Evolutionary conservation across 208 protist genomes (phyloP), one percentile per base, ranked within the genome.

Genomic region (Crithidia brevicula): DNA sequence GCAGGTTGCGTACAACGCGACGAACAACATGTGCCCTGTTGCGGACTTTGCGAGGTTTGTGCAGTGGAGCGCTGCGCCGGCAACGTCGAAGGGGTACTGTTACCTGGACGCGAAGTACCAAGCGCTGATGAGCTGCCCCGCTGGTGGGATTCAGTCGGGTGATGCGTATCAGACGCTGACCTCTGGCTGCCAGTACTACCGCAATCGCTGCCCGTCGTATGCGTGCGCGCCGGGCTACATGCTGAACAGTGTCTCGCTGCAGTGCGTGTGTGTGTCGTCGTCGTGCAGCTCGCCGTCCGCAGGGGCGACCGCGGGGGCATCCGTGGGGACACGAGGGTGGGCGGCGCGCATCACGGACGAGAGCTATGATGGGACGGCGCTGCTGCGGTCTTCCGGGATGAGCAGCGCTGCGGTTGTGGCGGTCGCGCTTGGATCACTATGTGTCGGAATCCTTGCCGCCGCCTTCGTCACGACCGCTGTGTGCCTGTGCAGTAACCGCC

Each of bases 31-130:
- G 22, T 88, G 85, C 67, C 67, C 79, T 4, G 64, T 81, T 43
- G 58, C 50, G 33, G 85, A 91, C 67, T 91, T 91, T 38, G 22
- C 40, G 47, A 62, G 76, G 8, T 74, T 78, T 30, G 61, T 82
- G 52, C 59, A 79, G 50, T 73, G 67, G 58, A 78, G 67, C 23
- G 66, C 56, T 47, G 59, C 56, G 40, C 76, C 79, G 28, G 63
- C 43, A 49, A 66, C 60, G 66, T 68, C 72, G 30, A 58, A 45
- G 42, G 79, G 82, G n/a, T 57, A 63, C 36, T 91, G 82, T 66
- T 81, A 86, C 60, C 67, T 91, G 18, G 74, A 85, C 53, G 71
- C 75, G 46, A 58, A 53, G 52, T 67, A 66, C 50, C 28, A n/a
- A 51, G 7, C 2, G n/a, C 34, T 77, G 53, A 53, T 59, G 27